These are phyloP conservation scores for Taphrina confusa DNA, from an alignment of 1,139 yeast species.

Conservation along the genomic window DNA sequence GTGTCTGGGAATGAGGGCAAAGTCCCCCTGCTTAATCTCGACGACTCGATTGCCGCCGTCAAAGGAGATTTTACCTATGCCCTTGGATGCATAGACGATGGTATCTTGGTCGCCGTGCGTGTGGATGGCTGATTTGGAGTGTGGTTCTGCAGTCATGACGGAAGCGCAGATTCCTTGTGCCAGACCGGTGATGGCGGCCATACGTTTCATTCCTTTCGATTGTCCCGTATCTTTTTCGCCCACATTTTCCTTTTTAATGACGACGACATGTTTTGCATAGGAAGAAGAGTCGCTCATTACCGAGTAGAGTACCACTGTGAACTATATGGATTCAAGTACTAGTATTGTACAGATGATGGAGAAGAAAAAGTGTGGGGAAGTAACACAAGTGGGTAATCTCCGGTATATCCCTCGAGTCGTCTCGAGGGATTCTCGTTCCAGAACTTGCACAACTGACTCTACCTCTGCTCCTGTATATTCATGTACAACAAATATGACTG, in stretches of 20 bases:
- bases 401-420: no score
- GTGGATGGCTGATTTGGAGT: slow-evolving; percentile 10
- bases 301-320: no score
- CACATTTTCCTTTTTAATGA: background rate
- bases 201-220: slow-evolving; percentile 15
- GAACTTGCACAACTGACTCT: no score
- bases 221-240: slow-evolving; percentile 10
- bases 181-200: slow-evolving; percentile 12
- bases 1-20: slow-evolving; percentile 17
- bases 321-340: no score
- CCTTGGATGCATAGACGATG: slow-evolving; percentile 12
- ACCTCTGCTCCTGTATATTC: no score
- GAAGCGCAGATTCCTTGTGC: slow-evolving; percentile 8
- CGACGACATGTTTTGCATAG: background rate
- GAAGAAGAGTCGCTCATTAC: background rate
- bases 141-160: slow-evolving; percentile 24
- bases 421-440: no score
- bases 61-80: slow-evolving; percentile 6
- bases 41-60: slow-evolving; percentile 1
- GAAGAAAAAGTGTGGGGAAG: no score
- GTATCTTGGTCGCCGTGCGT: slow-evolving; percentile 26
- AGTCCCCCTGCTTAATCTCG: slow-evolving; percentile 2
- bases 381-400: no score
- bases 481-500: no score
- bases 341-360: no score